Conservation (phyloP, 257 asterid species). For the Fraxinus excelsior region DNA sequence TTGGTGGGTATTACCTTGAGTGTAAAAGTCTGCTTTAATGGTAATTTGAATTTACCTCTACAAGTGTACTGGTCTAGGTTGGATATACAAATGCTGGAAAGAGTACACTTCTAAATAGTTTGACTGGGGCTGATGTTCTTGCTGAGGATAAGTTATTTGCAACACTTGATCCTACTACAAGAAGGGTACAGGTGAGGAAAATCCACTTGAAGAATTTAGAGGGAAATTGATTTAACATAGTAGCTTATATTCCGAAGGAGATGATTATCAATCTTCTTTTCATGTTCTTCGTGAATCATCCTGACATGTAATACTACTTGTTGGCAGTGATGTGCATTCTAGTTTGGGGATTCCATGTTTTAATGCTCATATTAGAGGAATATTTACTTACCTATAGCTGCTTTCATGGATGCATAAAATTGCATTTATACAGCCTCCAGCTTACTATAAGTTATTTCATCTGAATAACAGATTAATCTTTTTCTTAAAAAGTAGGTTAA, state of each 20-base stretch:
- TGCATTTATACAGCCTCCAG: background rate
- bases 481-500: background rate
- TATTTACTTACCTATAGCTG: background rate
- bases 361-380: background rate
- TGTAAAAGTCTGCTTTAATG: background rate
- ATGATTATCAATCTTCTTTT: background rate
- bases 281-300: background rate
- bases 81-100: slow-evolving; percentile 99
- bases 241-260: background rate
- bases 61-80: slow-evolving; percentile 54
- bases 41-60: slow-evolving; percentile 2
- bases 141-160: slow-evolving; percentile 94
- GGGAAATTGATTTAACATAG: background rate
- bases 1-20: slow-evolving; percentile 57
- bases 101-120: slow-evolving; percentile 82
- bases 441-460: background rate
- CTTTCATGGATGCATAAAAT: slow-evolving; percentile 1
- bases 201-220: slow-evolving; percentile 11
- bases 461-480: background rate
- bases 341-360: background rate
- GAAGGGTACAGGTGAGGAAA: slow-evolving; percentile 86
- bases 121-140: slow-evolving; percentile 95
- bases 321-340: background rate
- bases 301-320: background rate
- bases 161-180: slow-evolving; percentile 97